Evolutionary conservation across 2,329 filamentous ascomycete species (phyloP).

Genomic region (Epichloe gansuensis): DNA sequence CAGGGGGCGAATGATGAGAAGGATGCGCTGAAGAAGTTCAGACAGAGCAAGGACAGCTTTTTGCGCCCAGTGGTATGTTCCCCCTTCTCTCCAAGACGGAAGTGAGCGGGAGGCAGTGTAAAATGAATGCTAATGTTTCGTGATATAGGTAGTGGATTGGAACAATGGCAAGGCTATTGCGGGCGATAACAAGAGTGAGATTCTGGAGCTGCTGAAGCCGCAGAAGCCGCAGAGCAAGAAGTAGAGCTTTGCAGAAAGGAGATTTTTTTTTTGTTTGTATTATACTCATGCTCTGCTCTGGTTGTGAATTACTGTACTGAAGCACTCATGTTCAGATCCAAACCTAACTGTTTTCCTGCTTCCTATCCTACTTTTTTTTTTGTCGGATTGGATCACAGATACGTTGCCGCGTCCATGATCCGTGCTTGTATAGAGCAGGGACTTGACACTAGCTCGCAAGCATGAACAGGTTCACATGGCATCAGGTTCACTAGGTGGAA

Average conservation of each 20-base stretch:
- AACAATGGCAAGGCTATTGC: slow-evolving; percentile 71
- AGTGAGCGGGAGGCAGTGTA: background rate
- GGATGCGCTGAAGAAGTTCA: slow-evolving; percentile 71
- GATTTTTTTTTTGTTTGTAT: background rate
- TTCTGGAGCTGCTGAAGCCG: slow-evolving; percentile 63
- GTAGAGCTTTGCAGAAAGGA: background rate
- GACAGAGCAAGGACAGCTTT: slow-evolving; percentile 55
- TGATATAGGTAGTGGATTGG: slow-evolving; percentile 65
- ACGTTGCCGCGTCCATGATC: background rate
- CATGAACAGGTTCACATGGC: background rate
- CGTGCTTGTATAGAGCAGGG: background rate
- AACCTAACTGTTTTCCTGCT: background rate
- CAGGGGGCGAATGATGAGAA: slow-evolving; percentile 58
- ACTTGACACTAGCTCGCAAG: background rate
- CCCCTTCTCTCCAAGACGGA: background rate
- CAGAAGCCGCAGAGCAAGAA: slow-evolving; percentile 22
- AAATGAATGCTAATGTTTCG: background rate
- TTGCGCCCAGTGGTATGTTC: slow-evolving; percentile 60
- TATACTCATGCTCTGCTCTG: background rate
- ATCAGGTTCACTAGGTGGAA: background rate
- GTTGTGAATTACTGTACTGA: background rate
- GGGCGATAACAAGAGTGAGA: slow-evolving; percentile 77
- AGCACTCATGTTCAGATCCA: background rate
- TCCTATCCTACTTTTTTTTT: background rate
- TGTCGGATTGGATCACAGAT: background rate